phyloP scores from a whole-genome alignment of 2,329 filamentous ascomycete species.

The Penicillium sp. region DNA sequence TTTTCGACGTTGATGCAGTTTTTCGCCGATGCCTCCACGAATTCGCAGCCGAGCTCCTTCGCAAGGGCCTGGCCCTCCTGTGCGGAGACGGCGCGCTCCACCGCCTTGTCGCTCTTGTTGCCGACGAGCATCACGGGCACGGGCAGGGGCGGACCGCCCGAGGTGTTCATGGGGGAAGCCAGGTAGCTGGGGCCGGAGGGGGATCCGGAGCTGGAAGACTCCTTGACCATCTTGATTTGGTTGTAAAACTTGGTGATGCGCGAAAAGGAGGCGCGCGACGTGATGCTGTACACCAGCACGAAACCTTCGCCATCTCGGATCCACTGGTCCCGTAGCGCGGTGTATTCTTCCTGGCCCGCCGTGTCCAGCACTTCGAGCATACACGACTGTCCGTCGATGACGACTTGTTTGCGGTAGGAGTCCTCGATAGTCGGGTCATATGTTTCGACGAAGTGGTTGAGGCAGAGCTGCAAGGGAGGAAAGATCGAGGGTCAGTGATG shows the following conservation, averaged over 20 bases:
- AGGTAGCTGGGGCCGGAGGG: slow-evolving; percentile 52
- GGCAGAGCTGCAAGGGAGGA: slow-evolving; percentile 64
- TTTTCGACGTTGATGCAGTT: slow-evolving; percentile 99
- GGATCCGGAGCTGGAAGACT: slow-evolving; percentile 63
- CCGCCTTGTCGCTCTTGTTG: slow-evolving; percentile 96
- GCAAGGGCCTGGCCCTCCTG: slow-evolving; percentile 92
- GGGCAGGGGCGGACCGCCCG: slow-evolving; percentile 55
- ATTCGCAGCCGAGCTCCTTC: slow-evolving; percentile 89
- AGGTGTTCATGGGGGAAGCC: slow-evolving; percentile 49
- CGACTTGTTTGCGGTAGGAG: slow-evolving; percentile 66
- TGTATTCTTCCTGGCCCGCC: slow-evolving; percentile 97
- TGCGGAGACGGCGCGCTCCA: slow-evolving; percentile 92
- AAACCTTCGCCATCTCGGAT: slow-evolving; percentile 97
- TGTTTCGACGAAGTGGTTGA: slow-evolving; percentile 98
- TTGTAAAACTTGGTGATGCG: slow-evolving; percentile 95
- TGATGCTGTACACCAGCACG: slow-evolving; percentile 97
- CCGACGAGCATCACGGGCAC: slow-evolving; percentile 97
- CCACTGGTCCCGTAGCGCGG: slow-evolving; percentile 94
- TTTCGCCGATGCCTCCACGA: slow-evolving; percentile 94
- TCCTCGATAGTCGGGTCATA: slow-evolving; percentile 69
- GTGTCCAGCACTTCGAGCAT: slow-evolving; percentile 98
- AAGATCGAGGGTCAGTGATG: not conserved
- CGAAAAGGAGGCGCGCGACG: slow-evolving; percentile 89
- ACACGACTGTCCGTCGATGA: slow-evolving; percentile 92
- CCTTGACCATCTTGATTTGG: slow-evolving; percentile 96